Evolutionary conservation across 441 rosid species (phyloP), one percentile per base, ranked within the genome.

Genomic region (Omphalea diandra): DNA sequence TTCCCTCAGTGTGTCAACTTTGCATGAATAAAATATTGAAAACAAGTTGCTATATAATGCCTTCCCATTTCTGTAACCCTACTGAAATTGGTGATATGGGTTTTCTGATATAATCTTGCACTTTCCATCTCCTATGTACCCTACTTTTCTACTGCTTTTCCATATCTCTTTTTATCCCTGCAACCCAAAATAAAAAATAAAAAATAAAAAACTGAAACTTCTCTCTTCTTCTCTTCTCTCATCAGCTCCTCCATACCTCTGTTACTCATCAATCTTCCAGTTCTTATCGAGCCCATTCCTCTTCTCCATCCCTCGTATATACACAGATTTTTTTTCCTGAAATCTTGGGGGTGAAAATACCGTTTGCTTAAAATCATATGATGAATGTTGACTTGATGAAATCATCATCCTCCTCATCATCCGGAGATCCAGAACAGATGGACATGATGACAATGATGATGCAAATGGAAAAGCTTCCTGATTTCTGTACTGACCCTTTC

Each of bases 391-490:
- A 83, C 79, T 72, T 82, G 79, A 73, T 81, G 80, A 86, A 77
- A 71, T 77, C 86, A 15, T 77, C 85, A 20, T 72, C 85, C 14
- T 47, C 76, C 44, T 46, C 78, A 58, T 50, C 79, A 20, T 36
- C 67, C 41, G 59, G 70, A 68, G 83, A 77, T n/a, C n/a, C n/a
- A 15, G 83, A 85, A 72, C 82, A 84, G 43, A 78, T 82, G 74
- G 97, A 86, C 73, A 85, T 86, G 82, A 84, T 87, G 87, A 72
- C 84, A 78, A 82, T 83, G 82, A 84, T 93, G 87, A 82, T 93
- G 97, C 94, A 93, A 52, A 85, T 83, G 84, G 92, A 84, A 72
- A 88, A 88, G 80, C 87, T 84, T 77, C 88, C 93, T 55, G 93
- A 87, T 53, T 85, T 84, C 72, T 73, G 69, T 46, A n/a, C n/a